A percentile compares a stretch with the other conserved stretches of the same genome.
Conservation (phyloP, 345 rosid genomes). For the Citrus maxima region DNA sequence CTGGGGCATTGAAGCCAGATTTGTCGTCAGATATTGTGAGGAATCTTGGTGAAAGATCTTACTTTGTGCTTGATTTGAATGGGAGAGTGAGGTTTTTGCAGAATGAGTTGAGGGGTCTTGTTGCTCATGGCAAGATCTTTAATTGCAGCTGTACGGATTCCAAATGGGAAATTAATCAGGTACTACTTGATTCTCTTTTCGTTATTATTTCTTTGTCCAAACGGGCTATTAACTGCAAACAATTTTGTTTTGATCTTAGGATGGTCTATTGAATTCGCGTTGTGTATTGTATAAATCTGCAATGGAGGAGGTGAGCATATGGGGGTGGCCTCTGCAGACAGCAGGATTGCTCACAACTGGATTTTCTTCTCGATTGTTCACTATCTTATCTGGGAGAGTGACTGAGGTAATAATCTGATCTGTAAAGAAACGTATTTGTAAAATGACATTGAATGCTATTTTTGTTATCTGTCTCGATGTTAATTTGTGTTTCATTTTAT, state of each 20-base stretch:
- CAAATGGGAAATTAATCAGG: conserved; percentile 70
- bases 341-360: conserved; percentile 64
- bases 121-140: conserved; percentile 26
- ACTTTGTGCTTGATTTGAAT: conserved; percentile 28
- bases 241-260: conserved; percentile 27
- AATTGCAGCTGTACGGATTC: conserved; percentile 56
- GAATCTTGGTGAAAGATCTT: conserved; percentile 46
- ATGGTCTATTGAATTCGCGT: conserved; percentile 57
- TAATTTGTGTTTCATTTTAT: neutral
- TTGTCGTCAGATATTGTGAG: conserved; percentile 48
- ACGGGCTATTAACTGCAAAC: neutral
- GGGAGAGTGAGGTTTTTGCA: conserved; percentile 48
- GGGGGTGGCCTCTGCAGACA: conserved; percentile 98
- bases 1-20: conserved; percentile 36
- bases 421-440: neutral
- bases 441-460: neutral
- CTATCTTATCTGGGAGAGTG: conserved; percentile 71
- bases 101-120: conserved; percentile 37
- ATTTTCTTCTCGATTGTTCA: conserved; percentile 50
- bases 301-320: conserved; percentile 75
- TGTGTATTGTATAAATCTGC: conserved; percentile 68
- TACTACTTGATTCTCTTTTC: neutral
- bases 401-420: conserved; percentile 46
- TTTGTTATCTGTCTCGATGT: neutral
- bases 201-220: neutral